Base-by-base conservation (phyloP, 352 stramenopile species). In the Phytophthora sp. region DNA sequence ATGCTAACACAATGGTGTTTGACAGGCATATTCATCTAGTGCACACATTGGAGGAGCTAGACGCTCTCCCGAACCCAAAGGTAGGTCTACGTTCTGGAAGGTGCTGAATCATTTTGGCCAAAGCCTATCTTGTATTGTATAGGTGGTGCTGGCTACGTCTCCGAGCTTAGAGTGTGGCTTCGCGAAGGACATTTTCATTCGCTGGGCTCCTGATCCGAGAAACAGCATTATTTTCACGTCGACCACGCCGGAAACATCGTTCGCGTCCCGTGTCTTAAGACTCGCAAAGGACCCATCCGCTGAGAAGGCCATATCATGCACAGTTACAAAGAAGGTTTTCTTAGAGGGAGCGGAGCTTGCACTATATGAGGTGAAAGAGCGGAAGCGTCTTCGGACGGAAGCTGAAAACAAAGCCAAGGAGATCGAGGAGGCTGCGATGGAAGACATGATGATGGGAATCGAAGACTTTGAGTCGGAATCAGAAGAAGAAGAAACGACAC, bases 371-470 rank as follows among this genome's bases (percentile, higher is more conserved):
- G 88, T 89, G 23, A 96, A 96, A 62, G 88, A 96, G 51, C 76
- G 88, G 7, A 89, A 91, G 48, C 74, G 87, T 12, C 74, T 95
- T 49, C 87, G 87, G 4, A 79, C 91, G 6, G 88, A 96, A 50
- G 88, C 87, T 8, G 88, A 96, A 62, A 85, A 88, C 70, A 95
- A 94, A 46, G 88, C 88, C 6, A 94, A 95, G 58, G 87, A 96
- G 49, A 84, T 95, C 38, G 88, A 95, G 46, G 88, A 95, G 50
- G 88, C 88, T 45, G 88, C 87, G 30, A 95, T 96, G 87, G 87
- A 96, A 61, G 88, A 96, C 59, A 95, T 96, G 85, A 95, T 96
- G 87, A 91, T 95, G 82, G 85, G 83, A 23, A 94, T 96, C 31
- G 88, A 92, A 70, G 88, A 96, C 69, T 96, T 93, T 49, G 88